A percentile compares a stretch with the other conserved stretches of the same genome.
Evolutionary conservation across 306 rosid genomes (phyloP).

Genomic region (Alnus glutinosa): DNA sequence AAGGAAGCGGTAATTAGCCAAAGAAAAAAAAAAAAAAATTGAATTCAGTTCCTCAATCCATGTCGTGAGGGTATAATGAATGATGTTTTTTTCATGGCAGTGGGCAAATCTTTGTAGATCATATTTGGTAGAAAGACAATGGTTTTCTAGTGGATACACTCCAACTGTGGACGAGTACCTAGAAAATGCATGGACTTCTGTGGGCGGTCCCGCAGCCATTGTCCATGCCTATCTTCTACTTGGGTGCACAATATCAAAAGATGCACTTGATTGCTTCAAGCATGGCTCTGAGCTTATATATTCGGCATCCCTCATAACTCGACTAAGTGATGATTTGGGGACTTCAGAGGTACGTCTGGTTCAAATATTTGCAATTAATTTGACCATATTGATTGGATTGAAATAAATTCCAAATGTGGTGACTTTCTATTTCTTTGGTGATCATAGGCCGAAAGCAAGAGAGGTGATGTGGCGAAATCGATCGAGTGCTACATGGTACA

Average conservation of each 20-base stretch:
- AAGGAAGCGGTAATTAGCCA: slow-evolving; percentile 24
- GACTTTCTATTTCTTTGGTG: neutral
- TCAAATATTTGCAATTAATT: neutral
- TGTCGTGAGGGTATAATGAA: neutral
- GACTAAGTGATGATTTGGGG: slow-evolving; percentile 38
- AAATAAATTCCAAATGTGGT: neutral
- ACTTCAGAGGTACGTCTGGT: slow-evolving; percentile 22
- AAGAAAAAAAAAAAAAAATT: neutral
- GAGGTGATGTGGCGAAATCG: slow-evolving; percentile 38
- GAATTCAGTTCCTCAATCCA: neutral
- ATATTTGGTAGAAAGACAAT: slow-evolving; percentile 34
- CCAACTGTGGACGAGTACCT: slow-evolving; percentile 32
- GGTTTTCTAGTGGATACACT: slow-evolving; percentile 23
- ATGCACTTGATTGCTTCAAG: slow-evolving; percentile 12
- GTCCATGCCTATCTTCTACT: too few relatives aligned
- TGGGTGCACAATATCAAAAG: neutral
- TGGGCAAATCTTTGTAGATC: slow-evolving; percentile 36
- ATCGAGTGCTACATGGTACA: slow-evolving; percentile 29
- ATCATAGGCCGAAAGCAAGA: slow-evolving; percentile 27
- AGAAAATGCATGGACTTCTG: slow-evolving; percentile 25
- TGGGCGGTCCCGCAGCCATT: too few relatives aligned
- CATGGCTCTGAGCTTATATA: slow-evolving; percentile 22
- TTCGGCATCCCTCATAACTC: slow-evolving; percentile 27
- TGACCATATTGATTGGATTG: neutral
- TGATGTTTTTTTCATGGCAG: slow-evolving; percentile 8